Percentiles rank a stretch among this genome's conserved stretches.
Conservation (phyloP, 352 stramenopile species). For the Pythium diclinum region DNA sequence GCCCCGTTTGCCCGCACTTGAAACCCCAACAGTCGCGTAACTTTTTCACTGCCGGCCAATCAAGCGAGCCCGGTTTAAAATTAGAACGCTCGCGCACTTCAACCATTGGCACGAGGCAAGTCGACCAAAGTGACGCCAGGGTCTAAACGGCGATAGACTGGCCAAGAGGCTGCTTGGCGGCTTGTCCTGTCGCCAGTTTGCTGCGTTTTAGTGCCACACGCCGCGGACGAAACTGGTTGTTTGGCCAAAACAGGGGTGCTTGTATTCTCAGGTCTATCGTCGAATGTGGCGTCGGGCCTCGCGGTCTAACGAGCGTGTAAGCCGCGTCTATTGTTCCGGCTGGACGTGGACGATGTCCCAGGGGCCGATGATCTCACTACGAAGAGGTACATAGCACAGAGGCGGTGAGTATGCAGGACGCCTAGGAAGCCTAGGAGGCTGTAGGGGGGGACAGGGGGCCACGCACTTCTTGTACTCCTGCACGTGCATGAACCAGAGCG, state of each 20-base stretch:
- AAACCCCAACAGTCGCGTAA: background rate
- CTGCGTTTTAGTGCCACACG: background rate
- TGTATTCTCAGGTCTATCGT: constrained; percentile 1
- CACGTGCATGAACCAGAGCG: constrained; percentile 89
- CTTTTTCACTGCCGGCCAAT: constrained; percentile 9
- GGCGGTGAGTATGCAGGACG: constrained; percentile 15
- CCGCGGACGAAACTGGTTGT: background rate
- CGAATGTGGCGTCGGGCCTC: background rate
- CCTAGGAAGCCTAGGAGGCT: background rate
- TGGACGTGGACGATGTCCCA: constrained; percentile 88
- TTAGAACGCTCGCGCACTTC: constrained; percentile 16
- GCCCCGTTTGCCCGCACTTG: background rate
- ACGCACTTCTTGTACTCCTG: constrained; percentile 90
- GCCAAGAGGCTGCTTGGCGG: background rate
- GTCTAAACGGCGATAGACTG: constrained; percentile 1
- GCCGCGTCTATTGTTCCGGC: constrained; percentile 20
- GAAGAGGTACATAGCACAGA: constrained; percentile 1
- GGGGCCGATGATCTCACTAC: constrained; percentile 84
- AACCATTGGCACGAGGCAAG: background rate
- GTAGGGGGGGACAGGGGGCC: background rate
- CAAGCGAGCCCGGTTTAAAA: constrained; percentile 10
- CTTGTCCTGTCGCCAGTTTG: background rate
- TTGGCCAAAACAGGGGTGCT: background rate
- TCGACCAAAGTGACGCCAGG: background rate
- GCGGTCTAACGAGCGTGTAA: background rate